Evolutionary conservation across 805 yeast genomes (phyloP).

Genomic region (Cyberlindnera americana): DNA sequence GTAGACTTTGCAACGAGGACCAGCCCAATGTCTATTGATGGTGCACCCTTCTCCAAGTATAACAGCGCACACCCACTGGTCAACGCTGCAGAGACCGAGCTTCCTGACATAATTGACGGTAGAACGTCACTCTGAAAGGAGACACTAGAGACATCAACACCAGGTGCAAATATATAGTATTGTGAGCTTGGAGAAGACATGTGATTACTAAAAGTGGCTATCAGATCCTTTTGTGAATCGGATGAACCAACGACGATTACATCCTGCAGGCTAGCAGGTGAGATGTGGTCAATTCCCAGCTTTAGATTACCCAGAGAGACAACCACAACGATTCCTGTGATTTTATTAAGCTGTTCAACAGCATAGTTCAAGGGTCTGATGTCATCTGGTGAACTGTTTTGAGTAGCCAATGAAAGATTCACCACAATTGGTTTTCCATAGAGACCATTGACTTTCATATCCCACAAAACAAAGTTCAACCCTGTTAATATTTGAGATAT

Average conservation of each 20-base stretch:
- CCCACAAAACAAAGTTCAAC: neutral
- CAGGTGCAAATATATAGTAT: constrained; percentile 71
- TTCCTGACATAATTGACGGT: constrained; percentile 50
- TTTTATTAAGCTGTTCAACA: constrained; percentile 48
- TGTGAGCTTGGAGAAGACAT: constrained; percentile 54
- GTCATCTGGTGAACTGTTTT: constrained; percentile 53
- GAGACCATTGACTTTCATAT: neutral
- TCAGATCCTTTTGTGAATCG: constrained; percentile 60
- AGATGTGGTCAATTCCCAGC: constrained; percentile 65
- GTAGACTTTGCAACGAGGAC: constrained; percentile 42
- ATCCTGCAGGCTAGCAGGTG: constrained; percentile 74
- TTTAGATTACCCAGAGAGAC: constrained; percentile 87
- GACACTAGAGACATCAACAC: constrained; percentile 58
- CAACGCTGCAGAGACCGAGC: constrained; percentile 76
- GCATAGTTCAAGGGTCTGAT: constrained; percentile 70
- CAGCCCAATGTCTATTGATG: constrained; percentile 37
- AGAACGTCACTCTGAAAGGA: constrained; percentile 35
- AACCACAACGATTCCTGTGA: constrained; percentile 45
- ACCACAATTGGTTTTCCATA: constrained; percentile 50
- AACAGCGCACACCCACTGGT: constrained; percentile 61
- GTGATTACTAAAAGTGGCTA: constrained; percentile 79
- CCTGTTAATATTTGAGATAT: constrained; percentile 32
- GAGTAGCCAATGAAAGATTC: constrained; percentile 77
- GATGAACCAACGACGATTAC: constrained; percentile 86
- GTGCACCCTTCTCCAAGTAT: constrained; percentile 48